A percentile compares a stretch with the other conserved stretches of the same genome.
These are phyloP conservation scores for Pseudogymnoascus sp. DNA, from an alignment of 2,329 filamentous ascomycete species.

Conservation along the genomic window DNA sequence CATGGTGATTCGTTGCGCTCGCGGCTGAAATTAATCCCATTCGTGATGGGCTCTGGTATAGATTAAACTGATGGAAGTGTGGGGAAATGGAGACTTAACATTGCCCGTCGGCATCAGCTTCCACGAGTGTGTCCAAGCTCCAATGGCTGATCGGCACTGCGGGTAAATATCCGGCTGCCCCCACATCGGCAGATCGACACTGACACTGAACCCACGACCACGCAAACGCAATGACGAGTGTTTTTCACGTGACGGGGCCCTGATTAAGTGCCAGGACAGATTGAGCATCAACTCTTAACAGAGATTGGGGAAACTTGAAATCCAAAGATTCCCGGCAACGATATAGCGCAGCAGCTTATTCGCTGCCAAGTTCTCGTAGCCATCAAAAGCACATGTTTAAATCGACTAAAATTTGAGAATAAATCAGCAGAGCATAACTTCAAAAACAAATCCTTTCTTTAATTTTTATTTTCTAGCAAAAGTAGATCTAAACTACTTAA, in stretches of 20 bases:
- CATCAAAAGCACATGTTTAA: neutral
- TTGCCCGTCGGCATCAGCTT: neutral
- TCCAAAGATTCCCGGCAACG: neutral
- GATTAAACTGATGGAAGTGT: neutral
- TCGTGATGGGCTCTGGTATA: neutral
- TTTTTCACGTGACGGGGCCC: neutral
- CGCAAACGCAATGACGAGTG: neutral
- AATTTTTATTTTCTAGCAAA: neutral
- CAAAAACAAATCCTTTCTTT: neutral
- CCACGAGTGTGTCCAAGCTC: neutral
- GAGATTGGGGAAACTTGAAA: neutral
- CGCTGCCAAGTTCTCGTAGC: neutral
- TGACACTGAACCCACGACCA: neutral
- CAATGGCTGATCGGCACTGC: constrained; percentile 4
- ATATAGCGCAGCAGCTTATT: neutral
- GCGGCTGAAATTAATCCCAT: neutral
- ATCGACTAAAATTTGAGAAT: neutral
- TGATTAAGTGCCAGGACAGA: neutral
- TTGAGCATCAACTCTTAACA: too few relatives aligned
- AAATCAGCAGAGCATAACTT: neutral
- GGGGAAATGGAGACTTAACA: neutral
- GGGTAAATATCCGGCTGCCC: neutral
- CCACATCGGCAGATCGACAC: neutral
- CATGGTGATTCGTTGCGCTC: neutral
- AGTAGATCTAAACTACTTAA: neutral